Percentiles rank a stretch among this genome's conserved stretches.
Evolutionary conservation across 2,329 filamentous ascomycete species (phyloP).

Genomic region (Alternaria rosae): DNA sequence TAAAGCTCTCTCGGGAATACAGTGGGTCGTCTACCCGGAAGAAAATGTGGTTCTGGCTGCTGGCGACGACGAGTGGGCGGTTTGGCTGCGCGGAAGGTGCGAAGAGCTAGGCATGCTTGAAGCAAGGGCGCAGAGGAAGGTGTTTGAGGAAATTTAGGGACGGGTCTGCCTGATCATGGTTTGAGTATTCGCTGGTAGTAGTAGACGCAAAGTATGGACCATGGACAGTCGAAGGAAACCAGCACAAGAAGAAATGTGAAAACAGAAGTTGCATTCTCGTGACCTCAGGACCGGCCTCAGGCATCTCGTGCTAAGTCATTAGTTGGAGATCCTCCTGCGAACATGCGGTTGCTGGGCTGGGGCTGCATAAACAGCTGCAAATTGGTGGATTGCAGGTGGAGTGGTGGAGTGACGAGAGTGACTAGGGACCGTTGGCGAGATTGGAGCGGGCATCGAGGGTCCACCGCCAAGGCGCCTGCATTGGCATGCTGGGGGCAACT

Average conservation of each 20-base stretch:
- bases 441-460: slow-evolving; percentile 15
- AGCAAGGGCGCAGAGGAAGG: slow-evolving; percentile 4
- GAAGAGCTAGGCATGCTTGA: slow-evolving; percentile 16
- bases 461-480: slow-evolving; percentile 19
- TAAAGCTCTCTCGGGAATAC: slow-evolving; percentile 10
- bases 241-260: neutral
- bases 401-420: slow-evolving; percentile 8
- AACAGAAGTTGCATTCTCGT: neutral
- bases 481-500: slow-evolving; percentile 7
- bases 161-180: neutral
- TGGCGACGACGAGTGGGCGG: slow-evolving; percentile 19
- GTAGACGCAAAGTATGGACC: neutral
- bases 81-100: slow-evolving; percentile 12
- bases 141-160: slow-evolving; percentile 12
- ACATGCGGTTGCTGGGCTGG: neutral
- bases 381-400: slow-evolving; percentile 8
- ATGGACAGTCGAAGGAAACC: neutral
- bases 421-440: slow-evolving; percentile 8
- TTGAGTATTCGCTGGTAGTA: neutral
- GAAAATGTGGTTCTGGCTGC: slow-evolving; percentile 15
- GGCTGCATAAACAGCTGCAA: slow-evolving; percentile 15
- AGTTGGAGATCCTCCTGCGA: slow-evolving; percentile 9
- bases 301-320: neutral
- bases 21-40: slow-evolving; percentile 17
- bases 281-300: neutral